Evolutionary conservation across 2,329 filamentous ascomycete genomes (phyloP), one percentile per base, ranked within the genome.

Genomic region (Orbilia javanica): DNA sequence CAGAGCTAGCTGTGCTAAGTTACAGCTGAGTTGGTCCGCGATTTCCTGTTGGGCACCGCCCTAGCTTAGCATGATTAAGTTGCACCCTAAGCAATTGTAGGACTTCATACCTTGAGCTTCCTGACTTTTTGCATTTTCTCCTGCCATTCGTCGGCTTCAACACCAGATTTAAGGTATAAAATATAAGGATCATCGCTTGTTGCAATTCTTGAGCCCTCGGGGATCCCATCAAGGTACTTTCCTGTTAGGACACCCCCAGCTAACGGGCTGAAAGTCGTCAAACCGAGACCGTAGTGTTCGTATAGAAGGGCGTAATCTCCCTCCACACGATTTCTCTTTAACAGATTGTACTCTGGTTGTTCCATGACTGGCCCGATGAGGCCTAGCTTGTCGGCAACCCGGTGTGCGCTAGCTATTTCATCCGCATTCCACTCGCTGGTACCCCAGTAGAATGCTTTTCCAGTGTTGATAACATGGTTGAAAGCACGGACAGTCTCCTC

Each of bases 401-500:
- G 85, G 85, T 88, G 89, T 0, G 90, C 90, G 73, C 89, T 86
- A 4, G 88, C 87, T 82, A 92, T 91, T 84, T 91, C 89, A 74
- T 88, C 87, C 50, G 90, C 89, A 77, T 86, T 87, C 90, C 90
- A 92, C 83, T 91, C 89, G 0, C 89, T 91, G 0, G 90, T 92
- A 48, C 90, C 90, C 90, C 90, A 91, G 85, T 92, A 91, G 79
- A 92, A 88, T 1, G 89, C 88, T 84, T 91, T 90, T 80, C 90
- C 90, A 0, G 86, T 87, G 83, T 89, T 86, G 82, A 93, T 91
- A 66, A 92, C 84, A 83, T 91, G 86, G 85, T 92, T 92, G 85
- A 93, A 92, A 66, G 88, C 89, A 66, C 90, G 88, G 42, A 92
- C 90, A 1, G 88, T 89, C 85, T 92, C 90, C 83, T 91, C 89